Evolutionary conservation across 257 asterid genomes (phyloP), one percentile per base, ranked within the genome.

Genomic region (Mitragyna speciosa): DNA sequence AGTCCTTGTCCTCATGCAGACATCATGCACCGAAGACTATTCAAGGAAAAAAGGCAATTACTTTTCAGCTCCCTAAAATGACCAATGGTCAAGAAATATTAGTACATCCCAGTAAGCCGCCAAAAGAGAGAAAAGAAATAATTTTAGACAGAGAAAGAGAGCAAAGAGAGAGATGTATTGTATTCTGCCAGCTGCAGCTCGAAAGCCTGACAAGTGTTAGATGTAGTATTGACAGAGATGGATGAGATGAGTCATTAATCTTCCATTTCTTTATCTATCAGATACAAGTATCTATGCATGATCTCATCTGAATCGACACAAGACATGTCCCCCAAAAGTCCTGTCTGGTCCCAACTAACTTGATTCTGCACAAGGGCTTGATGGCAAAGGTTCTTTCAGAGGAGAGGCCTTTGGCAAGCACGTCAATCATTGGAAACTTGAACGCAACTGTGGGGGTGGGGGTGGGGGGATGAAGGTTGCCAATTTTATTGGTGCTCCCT

Each of bases 401-500:
- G 65, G 45, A 33, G 52, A 72, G 65, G 45, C 75, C 73, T 64
- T 79, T 76, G 51, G 75, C 83, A 76, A 66, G 76, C 83, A 79
- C 65, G 28, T 79, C 83, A 83, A 83, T 83, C 84, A 80, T 83
- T 80, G 77, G 87, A 39, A 80, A 72, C 84, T 80, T 83, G 86
- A 80, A 83, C 19, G 14, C 63, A 65, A 43, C 59, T n/a, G 7
- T 30, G 7, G 24, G 31, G 15, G 31, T 52, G 70, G n/a, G 31
- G 49, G 28, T 3, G 5, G 68, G 5, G 5, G 19, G 68, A 17
- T 70, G 59, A 36, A 17, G 52, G 58, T 69, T 78, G 5, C 70
- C 75, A 49, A 76, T 51, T 45, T 28, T 70, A 45, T 72, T n/a
- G 36, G 15, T 79, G 76, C 84, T 83, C 82, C 86, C 52, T 63